Evolutionary conservation across 192 early-diverging fungal genomes (phyloP), one percentile per base, ranked within the genome.

Genomic region (Geranomyces michiganensis): DNA sequence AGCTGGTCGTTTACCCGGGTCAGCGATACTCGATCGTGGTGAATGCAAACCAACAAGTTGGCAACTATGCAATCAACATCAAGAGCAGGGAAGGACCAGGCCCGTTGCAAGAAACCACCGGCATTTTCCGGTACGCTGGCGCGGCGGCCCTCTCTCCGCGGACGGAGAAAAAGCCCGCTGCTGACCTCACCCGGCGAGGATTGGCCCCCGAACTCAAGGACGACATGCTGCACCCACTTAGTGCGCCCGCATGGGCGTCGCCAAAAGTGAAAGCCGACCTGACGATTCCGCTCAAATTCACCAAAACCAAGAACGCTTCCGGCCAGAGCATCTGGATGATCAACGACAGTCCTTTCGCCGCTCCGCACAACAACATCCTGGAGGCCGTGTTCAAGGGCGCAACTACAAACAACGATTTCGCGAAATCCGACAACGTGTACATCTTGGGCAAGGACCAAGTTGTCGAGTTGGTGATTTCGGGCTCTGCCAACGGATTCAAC

Each of bases 1-100:
- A 79, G 48, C 81, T 96, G 62, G 67, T 77, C 33, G 51, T 96
- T 49, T 81, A 87, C 1, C 85, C 89, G 43, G 94, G 91, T 0
- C 94, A 96, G 76, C 90, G 94, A 49, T 81, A 88, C 45, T 92
- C 92, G 51, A 85, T 96, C 4, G 81, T 96, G 14, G 87, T 94
- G 3, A 91, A 83, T 4, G 91, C 93, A 22, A 84, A 85, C 43
- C 22, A 60, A 27, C 30, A 7, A 26, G 58, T 60, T 7, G 58
- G 58, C 5, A 60, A 60, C 26, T 60, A 60, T 27, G 58, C 22
- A 19, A 60, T 60, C 26, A 24, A 1, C 9, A 32, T 60, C 30
- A 60, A 60, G 17, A 26, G 17, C 22, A 26, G 5, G 7, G 27
- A 60, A 17, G 58, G 58, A 19, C 51, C 51, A 6, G 58, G 31